Percentiles rank a stretch among this genome's conserved stretches.
Evolutionary conservation across 2,329 filamentous ascomycete genomes (phyloP).

Genomic region (Colletotrichum sp.): DNA sequence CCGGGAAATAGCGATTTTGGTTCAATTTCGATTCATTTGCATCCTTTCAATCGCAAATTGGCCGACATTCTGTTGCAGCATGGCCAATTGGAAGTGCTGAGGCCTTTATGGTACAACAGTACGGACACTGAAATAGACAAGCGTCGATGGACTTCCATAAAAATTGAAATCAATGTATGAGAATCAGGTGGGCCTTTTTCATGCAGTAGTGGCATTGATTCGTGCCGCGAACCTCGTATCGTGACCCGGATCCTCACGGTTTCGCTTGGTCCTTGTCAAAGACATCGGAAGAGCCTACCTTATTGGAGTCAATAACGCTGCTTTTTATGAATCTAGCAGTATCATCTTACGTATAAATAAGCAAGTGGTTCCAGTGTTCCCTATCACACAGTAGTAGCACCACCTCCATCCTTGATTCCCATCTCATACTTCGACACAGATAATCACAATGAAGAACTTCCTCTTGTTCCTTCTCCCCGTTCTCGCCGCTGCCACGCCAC

Average conservation of each 20-base stretch:
- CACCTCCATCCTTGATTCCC: background rate
- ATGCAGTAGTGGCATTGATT: background rate
- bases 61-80: background rate
- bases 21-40: constrained; percentile 50
- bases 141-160: background rate
- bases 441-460: constrained; percentile 41
- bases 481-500: constrained; percentile 41
- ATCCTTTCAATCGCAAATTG: constrained; percentile 48
- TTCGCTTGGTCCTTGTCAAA: background rate
- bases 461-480: constrained; percentile 37
- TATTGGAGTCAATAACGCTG: background rate
- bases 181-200: background rate
- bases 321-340: background rate
- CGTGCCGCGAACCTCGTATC: background rate
- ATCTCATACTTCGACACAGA: background rate
- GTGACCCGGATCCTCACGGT: background rate
- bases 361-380: background rate
- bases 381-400: background rate
- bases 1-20: background rate
- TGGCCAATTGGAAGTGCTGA: background rate
- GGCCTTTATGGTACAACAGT: background rate
- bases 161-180: background rate
- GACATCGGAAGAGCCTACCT: background rate
- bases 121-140: background rate
- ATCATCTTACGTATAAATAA: background rate